Conservation (phyloP, 345 rosid species). For the Syzygium grande region DNA sequence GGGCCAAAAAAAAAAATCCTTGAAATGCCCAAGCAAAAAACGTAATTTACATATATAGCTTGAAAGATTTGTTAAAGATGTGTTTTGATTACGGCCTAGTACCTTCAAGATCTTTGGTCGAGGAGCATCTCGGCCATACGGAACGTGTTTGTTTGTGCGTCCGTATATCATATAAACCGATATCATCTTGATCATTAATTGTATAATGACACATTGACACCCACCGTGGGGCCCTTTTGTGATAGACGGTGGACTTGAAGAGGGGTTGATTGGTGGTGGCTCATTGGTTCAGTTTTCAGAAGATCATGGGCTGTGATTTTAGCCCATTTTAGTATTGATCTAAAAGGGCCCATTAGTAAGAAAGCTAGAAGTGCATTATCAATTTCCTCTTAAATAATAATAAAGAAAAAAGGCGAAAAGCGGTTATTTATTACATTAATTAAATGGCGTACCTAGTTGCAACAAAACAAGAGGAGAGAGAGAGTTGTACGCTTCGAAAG, state of each 20-base stretch:
- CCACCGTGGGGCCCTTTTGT: neutral
- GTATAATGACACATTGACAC: neutral
- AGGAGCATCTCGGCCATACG: neutral
- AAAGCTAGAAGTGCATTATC: no score
- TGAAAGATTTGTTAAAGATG: no score
- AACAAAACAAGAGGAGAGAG: neutral
- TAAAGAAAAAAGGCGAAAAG: no score
- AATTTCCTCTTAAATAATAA: no score
- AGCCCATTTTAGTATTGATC: no score
- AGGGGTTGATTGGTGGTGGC: neutral
- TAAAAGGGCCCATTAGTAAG: no score
- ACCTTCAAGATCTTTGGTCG: neutral
- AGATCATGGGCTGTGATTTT: neutral
- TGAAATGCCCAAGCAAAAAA: neutral
- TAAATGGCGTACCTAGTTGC: neutral
- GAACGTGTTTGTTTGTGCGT: neutral
- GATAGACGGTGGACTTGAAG: neutral
- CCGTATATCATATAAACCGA: neutral
- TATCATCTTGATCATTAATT: neutral
- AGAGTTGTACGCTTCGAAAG: no score
- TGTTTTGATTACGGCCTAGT: neutral
- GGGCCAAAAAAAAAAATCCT: neutral
- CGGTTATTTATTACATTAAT: no score
- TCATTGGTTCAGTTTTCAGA: neutral
- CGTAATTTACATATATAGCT: neutral